These are phyloP conservation scores for Erysiphe pulchra DNA, from an alignment of 2,329 filamentous ascomycete genomes.

Conservation along the genomic window DNA sequence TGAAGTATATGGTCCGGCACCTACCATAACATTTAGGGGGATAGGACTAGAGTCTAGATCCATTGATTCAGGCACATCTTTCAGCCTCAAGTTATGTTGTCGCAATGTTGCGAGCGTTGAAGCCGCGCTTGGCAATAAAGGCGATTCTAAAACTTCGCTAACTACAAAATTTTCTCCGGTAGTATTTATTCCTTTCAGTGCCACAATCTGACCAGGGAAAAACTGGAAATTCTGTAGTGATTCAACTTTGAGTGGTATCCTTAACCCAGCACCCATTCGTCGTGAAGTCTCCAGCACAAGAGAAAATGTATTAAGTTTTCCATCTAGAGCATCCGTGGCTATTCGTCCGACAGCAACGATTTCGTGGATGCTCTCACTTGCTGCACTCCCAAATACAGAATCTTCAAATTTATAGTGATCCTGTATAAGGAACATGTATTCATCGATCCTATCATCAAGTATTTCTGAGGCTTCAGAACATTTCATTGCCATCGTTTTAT, in stretches of 20 bases:
- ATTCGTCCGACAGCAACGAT: slow-evolving; percentile 81
- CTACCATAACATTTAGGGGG: slow-evolving; percentile 54
- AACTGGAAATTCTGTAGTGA: slow-evolving; percentile 48
- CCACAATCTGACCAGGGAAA: slow-evolving; percentile 87
- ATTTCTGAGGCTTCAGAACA: slow-evolving; percentile 78
- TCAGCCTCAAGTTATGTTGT: slow-evolving; percentile 40
- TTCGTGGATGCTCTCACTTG: slow-evolving; percentile 59
- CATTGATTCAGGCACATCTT: slow-evolving; percentile 36
- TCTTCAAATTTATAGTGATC: slow-evolving; percentile 54
- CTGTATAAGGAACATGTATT: slow-evolving; percentile 51
- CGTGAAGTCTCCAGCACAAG: slow-evolving; percentile 74
- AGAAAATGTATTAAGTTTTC: slow-evolving; percentile 63
- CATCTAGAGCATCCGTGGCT: slow-evolving; percentile 65
- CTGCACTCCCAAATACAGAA: slow-evolving; percentile 64
- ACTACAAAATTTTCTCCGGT: slow-evolving; percentile 66
- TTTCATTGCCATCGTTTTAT: slow-evolving; percentile 89
- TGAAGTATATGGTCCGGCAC: slow-evolving; percentile 71
- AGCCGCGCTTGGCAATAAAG: slow-evolving; percentile 48
- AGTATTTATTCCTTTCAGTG: slow-evolving; percentile 63
- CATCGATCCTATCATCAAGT: slow-evolving; percentile 83
- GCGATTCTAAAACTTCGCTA: slow-evolving; percentile 47
- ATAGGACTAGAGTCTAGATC: slow-evolving; percentile 29
- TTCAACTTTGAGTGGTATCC: slow-evolving; percentile 57
- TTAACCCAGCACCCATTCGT: slow-evolving; percentile 54
- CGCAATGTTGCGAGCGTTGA: slow-evolving; percentile 41